Base-by-base conservation (phyloP, 1,284 basidiomycete species). In the Trichosporon sp. region DNA sequence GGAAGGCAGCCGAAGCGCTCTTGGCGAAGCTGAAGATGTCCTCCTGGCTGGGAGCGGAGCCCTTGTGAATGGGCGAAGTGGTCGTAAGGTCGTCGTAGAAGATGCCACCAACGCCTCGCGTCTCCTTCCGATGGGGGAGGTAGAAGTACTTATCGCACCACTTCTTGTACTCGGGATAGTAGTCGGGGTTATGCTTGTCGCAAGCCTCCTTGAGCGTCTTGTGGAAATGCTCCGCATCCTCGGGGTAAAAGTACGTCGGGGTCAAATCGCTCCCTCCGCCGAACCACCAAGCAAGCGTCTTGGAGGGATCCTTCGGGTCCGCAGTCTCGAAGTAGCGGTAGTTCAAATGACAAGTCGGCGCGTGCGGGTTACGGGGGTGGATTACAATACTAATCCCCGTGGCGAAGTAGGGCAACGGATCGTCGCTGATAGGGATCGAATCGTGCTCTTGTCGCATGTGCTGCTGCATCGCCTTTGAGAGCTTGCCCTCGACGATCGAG, bases 61-160 rank as follows among this genome's bases (percentile, higher is more conserved):
- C 61, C 34, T 56, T 61, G 67, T 80, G 75, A 29, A 81, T 76
- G 8, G 63, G 65, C 10, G 74, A 75, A 1, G 66, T 58, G n/a
- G 74, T 67, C 2, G 79, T 79, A 14, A 96, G 85, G 78, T 96
- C 92, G 80, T 99, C 95, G 77, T 97, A 96, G 84, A 99, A 99
- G 68, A 99, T 84, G 0, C 96, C 96, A 23, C 96, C 96, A 40
- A 99, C 82, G 3, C 96, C 96, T 25, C 95, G 87, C 1, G 87
- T 82, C 81, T 99, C 95, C 32, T 83, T 81, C n/a, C 95, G 88
- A 77, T 99, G 95, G n/a, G 90, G 85, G 72, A 98, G 89, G 81
- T 84, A 89, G 80, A 99, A 99, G 83, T 99, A 99, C 76, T 92
- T 88, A 82, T 99, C 96, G 82, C 95, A 98, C 93, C 94, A 98